These are phyloP conservation scores for Aristolochia californica DNA, from an alignment of 164 flowering plant species.

Conservation along the genomic window DNA sequence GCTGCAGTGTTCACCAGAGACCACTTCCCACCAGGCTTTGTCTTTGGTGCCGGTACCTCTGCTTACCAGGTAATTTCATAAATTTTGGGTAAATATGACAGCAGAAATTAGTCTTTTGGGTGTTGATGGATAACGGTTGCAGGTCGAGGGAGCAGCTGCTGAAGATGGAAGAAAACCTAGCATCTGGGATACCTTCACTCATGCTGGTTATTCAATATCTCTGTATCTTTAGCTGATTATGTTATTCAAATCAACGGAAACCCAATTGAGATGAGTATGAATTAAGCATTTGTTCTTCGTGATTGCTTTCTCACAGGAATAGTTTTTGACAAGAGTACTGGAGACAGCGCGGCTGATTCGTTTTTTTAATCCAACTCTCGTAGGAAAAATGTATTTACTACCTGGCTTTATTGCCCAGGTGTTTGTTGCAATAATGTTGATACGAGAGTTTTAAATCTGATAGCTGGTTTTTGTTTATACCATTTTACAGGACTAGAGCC, in stretches of 20 bases:
- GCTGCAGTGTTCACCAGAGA: conserved; percentile 4
- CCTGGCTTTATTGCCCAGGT: not conserved
- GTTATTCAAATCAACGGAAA: not conserved
- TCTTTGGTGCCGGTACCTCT: conserved; percentile 15
- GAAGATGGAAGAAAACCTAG: conserved; percentile 17
- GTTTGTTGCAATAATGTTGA: no score
- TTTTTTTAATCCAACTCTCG: conserved; percentile 8
- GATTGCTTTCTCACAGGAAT: conserved; percentile 5
- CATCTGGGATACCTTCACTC: conserved; percentile 14
- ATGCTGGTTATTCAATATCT: conserved; percentile 5
- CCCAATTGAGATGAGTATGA: not conserved
- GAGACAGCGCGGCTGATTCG: conserved; percentile 10
- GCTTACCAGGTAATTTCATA: conserved; percentile 8
- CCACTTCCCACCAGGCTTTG: conserved; percentile 12
- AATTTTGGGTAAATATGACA: not conserved
- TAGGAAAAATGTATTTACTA: conserved; percentile 1
- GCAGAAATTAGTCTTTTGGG: not conserved
- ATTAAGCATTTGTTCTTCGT: not conserved
- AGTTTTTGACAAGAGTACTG: conserved; percentile 6
- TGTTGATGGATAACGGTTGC: not conserved
- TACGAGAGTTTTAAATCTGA: not conserved
- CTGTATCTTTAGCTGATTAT: not conserved
- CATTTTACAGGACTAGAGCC: conserved; percentile 12
- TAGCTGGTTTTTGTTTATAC: not conserved
- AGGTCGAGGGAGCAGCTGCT: conserved; percentile 13